phyloP scores from a whole-genome alignment of 2,329 filamentous ascomycete species.

The Ambrosiella beaveri region DNA sequence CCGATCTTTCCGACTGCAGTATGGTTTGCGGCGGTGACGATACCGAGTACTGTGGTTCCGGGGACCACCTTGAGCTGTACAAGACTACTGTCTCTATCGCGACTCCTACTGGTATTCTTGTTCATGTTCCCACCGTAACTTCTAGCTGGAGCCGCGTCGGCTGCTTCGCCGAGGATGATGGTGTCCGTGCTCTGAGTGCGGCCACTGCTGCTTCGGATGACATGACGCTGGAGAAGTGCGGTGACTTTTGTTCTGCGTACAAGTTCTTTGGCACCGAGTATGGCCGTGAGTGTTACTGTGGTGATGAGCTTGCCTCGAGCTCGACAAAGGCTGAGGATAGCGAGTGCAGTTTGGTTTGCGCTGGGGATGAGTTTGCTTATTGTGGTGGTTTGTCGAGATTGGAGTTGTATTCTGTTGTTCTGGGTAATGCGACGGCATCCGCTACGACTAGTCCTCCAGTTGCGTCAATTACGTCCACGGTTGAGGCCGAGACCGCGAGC shows the following conservation, averaged over 20 bases:
- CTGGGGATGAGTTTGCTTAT: slow-evolving; percentile 11
- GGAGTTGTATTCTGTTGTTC: slow-evolving; percentile 20
- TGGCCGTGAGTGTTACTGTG: slow-evolving; percentile 17
- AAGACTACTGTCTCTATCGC: slow-evolving; percentile 21
- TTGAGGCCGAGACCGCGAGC: not conserved
- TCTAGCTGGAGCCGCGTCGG: slow-evolving; percentile 21
- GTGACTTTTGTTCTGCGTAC: slow-evolving; percentile 24
- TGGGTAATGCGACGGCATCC: not conserved
- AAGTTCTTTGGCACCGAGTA: slow-evolving; percentile 21
- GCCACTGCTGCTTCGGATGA: slow-evolving; percentile 19
- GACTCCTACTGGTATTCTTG: slow-evolving; percentile 18
- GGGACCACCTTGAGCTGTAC: slow-evolving; percentile 28
- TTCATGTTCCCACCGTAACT: slow-evolving; percentile 21
- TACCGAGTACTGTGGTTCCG: slow-evolving; percentile 26
- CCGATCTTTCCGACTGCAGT: slow-evolving; percentile 20
- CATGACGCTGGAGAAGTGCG: slow-evolving; percentile 25
- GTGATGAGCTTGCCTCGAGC: slow-evolving; percentile 22
- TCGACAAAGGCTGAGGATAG: not conserved
- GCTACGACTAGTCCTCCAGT: not conserved
- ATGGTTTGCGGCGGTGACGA: slow-evolving; percentile 26
- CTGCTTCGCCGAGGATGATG: slow-evolving; percentile 23
- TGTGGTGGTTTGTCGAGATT: slow-evolving; percentile 11
- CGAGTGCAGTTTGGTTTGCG: slow-evolving; percentile 14
- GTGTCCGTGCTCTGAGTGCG: slow-evolving; percentile 18
- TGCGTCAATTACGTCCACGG: not conserved